A percentile compares a stretch with the other conserved stretches of the same genome.
Conservation (phyloP, 2,329 filamentous ascomycete species). For the Amauroascus niger region DNA sequence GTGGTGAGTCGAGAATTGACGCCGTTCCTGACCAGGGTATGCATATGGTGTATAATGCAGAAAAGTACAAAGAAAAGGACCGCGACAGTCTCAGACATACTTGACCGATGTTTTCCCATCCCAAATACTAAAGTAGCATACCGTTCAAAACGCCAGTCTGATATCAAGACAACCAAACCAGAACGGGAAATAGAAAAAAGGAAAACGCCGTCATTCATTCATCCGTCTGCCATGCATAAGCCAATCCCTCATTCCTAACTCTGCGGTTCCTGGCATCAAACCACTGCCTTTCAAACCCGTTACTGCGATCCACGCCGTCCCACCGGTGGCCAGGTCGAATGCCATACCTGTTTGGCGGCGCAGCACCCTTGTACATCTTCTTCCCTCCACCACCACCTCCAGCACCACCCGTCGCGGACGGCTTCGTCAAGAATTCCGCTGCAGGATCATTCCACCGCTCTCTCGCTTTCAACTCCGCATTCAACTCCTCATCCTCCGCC, state of each 20-base stretch:
- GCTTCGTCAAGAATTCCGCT: slow-evolving; percentile 58
- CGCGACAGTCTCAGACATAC: too few species aligned
- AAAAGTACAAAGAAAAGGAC: too few species aligned
- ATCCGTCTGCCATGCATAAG: slow-evolving; percentile 96
- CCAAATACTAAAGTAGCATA: too few species aligned
- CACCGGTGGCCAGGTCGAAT: slow-evolving; percentile 87
- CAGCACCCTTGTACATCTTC: slow-evolving; percentile 67
- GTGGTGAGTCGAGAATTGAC: too few species aligned
- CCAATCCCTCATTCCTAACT: slow-evolving; percentile 65
- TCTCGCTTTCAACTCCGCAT: slow-evolving; percentile 65
- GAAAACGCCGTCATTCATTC: slow-evolving; percentile 44
- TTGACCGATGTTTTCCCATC: too few species aligned
- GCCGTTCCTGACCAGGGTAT: too few species aligned
- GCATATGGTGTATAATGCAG: too few species aligned
- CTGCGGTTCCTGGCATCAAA: slow-evolving; percentile 78
- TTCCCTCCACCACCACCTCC: slow-evolving; percentile 43
- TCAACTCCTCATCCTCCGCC: slow-evolving; percentile 79
- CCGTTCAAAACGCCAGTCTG: too few species aligned
- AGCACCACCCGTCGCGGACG: slow-evolving; percentile 47
- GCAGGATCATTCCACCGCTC: slow-evolving; percentile 93
- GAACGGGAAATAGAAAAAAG: background rate
- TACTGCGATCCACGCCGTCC: slow-evolving; percentile 93
- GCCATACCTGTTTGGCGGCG: slow-evolving; percentile 83
- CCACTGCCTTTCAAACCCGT: slow-evolving; percentile 86
- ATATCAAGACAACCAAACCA: background rate